phyloP scores from a whole-genome alignment of 2,329 filamentous ascomycete species.

The Aspergillus quadricinctus region DNA sequence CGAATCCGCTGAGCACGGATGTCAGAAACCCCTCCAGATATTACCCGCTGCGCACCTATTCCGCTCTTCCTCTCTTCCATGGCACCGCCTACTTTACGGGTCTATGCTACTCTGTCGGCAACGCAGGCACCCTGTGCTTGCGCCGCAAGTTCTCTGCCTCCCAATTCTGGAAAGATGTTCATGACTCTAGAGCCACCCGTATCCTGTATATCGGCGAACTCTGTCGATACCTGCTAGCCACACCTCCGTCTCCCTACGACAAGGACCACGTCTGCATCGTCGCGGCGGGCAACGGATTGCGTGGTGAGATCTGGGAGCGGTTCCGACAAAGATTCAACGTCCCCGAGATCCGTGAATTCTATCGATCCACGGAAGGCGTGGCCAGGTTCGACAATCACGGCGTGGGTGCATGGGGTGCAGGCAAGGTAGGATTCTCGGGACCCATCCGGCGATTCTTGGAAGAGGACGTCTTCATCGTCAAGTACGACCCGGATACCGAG shows the following conservation, averaged over 20 bases:
- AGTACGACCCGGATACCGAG: constrained; percentile 40
- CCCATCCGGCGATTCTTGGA: constrained; percentile 39
- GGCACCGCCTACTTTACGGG: constrained; percentile 47
- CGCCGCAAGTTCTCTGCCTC: constrained; percentile 45
- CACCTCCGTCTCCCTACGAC: constrained; percentile 44
- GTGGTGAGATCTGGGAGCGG: constrained; percentile 46
- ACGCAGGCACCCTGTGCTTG: constrained; percentile 40
- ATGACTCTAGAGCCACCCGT: constrained; percentile 39
- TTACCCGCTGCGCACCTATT: constrained; percentile 45
- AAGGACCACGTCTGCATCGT: constrained; percentile 42
- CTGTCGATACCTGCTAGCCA: constrained; percentile 46
- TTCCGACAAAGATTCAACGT: constrained; percentile 43
- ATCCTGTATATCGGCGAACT: constrained; percentile 48
- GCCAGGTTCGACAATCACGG: constrained; percentile 45
- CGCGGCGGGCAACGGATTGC: constrained; percentile 46
- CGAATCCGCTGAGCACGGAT: constrained; percentile 35
- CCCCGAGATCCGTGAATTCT: constrained; percentile 46
- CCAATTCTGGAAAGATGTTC: constrained; percentile 44
- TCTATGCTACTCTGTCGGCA: constrained; percentile 39
- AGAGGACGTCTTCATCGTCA: constrained; percentile 41
- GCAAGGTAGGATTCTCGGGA: constrained; percentile 43
- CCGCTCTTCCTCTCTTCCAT: constrained; percentile 47
- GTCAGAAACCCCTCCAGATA: constrained; percentile 37
- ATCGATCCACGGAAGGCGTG: constrained; percentile 45
- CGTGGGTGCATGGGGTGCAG: constrained; percentile 38